Evolutionary conservation across 1,139 yeast species (phyloP).

Genomic region (Sugiyamaella sp.): DNA sequence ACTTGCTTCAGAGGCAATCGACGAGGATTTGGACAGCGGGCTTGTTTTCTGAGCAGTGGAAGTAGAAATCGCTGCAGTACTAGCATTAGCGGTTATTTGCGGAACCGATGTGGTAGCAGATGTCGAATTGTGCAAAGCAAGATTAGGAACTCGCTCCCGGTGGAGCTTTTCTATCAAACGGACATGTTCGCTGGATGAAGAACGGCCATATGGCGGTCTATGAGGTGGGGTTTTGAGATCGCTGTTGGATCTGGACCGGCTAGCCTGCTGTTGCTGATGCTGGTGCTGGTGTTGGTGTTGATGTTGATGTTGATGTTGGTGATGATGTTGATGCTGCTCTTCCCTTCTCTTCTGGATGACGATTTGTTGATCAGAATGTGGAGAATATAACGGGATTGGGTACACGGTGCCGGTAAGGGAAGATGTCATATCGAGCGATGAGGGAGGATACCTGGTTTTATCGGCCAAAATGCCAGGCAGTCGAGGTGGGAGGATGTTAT

Average conservation of each 20-base stretch:
- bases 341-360: conserved; percentile 1
- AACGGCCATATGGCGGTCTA: conserved; percentile 19
- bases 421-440: background rate
- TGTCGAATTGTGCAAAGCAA: conserved; percentile 1
- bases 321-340: background rate
- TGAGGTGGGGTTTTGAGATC: conserved; percentile 18
- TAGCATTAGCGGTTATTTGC: background rate
- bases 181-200: conserved; percentile 21
- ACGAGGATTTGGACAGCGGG: conserved; percentile 6
- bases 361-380: background rate
- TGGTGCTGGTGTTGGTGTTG: background rate
- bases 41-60: background rate
- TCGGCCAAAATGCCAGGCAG: conserved; percentile 13
- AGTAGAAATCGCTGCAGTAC: background rate
- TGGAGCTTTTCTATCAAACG: conserved; percentile 16
- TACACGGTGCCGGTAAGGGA: background rate
- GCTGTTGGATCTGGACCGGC: conserved; percentile 19
- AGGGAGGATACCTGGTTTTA: background rate
- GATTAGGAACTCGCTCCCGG: conserved; percentile 16
- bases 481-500: conserved; percentile 15
- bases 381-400: background rate
- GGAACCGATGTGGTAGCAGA: background rate
- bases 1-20: background rate
- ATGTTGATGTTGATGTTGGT: background rate
- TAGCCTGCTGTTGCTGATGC: background rate